Base-by-base conservation (phyloP, 768 basidiomycete genomes). In the Leccinum sublutescens region DNA sequence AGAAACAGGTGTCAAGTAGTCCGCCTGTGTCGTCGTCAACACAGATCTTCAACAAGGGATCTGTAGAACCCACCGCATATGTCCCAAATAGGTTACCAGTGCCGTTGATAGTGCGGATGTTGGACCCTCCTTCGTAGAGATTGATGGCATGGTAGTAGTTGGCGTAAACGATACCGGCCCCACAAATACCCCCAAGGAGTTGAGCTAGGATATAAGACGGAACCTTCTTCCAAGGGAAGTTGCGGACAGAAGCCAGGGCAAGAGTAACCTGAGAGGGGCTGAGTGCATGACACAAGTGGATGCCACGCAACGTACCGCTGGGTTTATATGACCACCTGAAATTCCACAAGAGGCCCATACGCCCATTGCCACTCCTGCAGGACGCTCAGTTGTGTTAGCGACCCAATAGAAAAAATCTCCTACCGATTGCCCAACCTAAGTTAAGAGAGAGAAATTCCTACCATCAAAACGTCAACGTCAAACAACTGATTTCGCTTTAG, bases 141-240 rank as follows among this genome's bases (percentile, higher is more conserved):
- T 86, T 80, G 66, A 91, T 85, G 17, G 86, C 87, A 70, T 85
- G 83, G 65, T 82, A 80, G 66, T 87, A 89, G 64, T 85, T 85
- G 6, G 77, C 86, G 62, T 88, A 89, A 33, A 84, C 71, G 45
- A 85, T 67, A 1, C 79, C 80, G 14, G 81, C 82, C 17, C 86
- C 88, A 49, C 80, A 76, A 34, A 87, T 64, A 5, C 74, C 87
- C 21, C 88, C 88, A 52, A 89, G 68, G 19, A 86, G 58, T 68
- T 90, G 88, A 0, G 85, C 81, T 52, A 84, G 66, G 50, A 88
- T 81, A 68, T 85, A 91, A 21, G 64, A 79, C 0, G 91, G 91
- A 0, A 91, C 91, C 69, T 93, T 93, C 63, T 79, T 80, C 87
- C 88, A 88, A 0, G 91, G 89, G 72, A 93, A 92, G 50, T 79